A percentile compares a stretch with the other conserved stretches of the same genome.
Evolutionary conservation across 2,329 filamentous ascomycete genomes (phyloP).

Genomic region (Colletotrichum agaves): DNA sequence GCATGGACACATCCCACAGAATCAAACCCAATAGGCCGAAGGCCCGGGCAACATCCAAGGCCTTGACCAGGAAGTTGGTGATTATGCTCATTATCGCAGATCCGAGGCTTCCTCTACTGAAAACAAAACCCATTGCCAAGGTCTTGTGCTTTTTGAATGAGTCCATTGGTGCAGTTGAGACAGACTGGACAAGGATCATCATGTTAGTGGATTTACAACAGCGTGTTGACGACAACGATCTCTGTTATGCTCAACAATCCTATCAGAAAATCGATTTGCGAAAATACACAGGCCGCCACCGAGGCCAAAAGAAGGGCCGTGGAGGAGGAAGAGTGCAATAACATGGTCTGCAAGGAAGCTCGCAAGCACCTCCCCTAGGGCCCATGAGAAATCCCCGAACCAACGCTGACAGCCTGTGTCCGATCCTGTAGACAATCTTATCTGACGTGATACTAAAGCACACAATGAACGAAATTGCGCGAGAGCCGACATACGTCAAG

Average conservation of each 20-base stretch:
- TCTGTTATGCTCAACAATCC: background rate
- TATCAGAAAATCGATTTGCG: conserved; percentile 27
- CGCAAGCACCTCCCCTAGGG: conserved; percentile 43
- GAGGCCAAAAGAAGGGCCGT: conserved; percentile 43
- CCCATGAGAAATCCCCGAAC: conserved; percentile 41
- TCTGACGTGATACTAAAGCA: conserved; percentile 43
- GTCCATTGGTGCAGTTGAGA: conserved; percentile 42
- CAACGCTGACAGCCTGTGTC: conserved; percentile 41
- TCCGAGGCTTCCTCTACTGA: conserved; percentile 43
- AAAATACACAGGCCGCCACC: conserved; percentile 42
- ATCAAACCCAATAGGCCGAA: conserved; percentile 43
- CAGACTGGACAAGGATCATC: conserved; percentile 36
- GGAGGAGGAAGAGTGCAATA: conserved; percentile 42
- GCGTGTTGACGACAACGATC: background rate
- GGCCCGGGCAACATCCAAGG: conserved; percentile 43
- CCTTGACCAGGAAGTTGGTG: conserved; percentile 39
- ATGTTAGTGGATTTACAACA: background rate
- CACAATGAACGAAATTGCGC: conserved; percentile 44
- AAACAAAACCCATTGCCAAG: conserved; percentile 45
- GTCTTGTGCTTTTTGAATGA: conserved; percentile 43
- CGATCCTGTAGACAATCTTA: conserved; percentile 39
- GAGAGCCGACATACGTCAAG: conserved; percentile 44
- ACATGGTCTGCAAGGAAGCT: conserved; percentile 41
- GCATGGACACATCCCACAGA: conserved; percentile 44
- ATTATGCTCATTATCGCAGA: conserved; percentile 44